Evolutionary conservation across 768 basidiomycete genomes (phyloP).

Genomic region (Macrolepiota fuliginosa): DNA sequence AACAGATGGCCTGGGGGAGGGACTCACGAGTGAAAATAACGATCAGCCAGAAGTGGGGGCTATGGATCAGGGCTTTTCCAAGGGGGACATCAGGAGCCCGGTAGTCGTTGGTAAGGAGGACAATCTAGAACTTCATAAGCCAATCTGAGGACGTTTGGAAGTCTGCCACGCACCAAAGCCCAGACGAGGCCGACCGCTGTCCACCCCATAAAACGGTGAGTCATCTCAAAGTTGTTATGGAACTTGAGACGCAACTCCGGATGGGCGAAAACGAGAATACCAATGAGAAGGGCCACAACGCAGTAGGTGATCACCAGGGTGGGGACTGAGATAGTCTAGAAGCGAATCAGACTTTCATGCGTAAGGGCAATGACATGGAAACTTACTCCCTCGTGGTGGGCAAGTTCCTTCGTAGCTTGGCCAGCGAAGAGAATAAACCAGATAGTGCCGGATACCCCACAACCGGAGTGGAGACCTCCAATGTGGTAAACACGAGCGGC

Average conservation of each 20-base stretch:
- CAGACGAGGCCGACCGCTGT: constrained; percentile 7
- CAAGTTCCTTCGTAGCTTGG: constrained; percentile 36
- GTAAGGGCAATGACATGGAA: constrained; percentile 32
- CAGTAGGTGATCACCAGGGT: constrained; percentile 32
- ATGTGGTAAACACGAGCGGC: constrained; percentile 53
- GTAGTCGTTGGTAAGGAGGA: constrained; percentile 24
- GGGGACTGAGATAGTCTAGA: constrained; percentile 14
- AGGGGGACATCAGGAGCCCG: constrained; percentile 30
- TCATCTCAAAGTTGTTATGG: constrained; percentile 55
- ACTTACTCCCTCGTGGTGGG: constrained; percentile 21
- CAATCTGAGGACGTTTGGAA: neutral
- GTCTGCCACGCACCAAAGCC: neutral
- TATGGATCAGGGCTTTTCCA: constrained; percentile 39
- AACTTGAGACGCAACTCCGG: constrained; percentile 42
- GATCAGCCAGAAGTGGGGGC: constrained; percentile 48
- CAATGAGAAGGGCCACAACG: constrained; percentile 40
- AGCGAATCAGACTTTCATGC: neutral
- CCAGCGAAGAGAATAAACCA: constrained; percentile 51
- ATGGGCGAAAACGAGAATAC: constrained; percentile 47
- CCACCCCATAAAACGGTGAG: constrained; percentile 48
- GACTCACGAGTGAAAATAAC: constrained; percentile 24
- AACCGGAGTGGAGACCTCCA: constrained; percentile 55
- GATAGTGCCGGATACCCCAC: constrained; percentile 47
- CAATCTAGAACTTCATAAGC: constrained; percentile 1
- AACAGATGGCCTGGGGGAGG: neutral